A percentile compares a stretch with the other conserved stretches of the same genome.
These are phyloP conservation scores for Lumnitzera racemosa DNA, from an alignment of 345 rosid species.

Conservation along the genomic window DNA sequence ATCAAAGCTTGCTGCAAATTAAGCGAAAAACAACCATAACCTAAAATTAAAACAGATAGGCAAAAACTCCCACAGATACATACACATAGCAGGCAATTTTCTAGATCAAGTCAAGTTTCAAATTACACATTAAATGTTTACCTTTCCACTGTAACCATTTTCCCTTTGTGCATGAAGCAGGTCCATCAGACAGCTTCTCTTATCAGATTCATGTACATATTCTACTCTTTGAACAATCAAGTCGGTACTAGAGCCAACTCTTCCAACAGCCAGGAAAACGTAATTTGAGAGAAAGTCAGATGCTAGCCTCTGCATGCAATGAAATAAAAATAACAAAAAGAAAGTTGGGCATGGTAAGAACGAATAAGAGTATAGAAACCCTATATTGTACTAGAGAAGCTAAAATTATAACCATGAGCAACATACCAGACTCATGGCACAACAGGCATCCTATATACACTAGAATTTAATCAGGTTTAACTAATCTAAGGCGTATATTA, in stretches of 20 bases:
- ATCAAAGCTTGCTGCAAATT: conserved; percentile 82
- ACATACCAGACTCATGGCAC: too few species aligned
- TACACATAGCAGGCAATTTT: not conserved
- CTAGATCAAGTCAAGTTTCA: not conserved
- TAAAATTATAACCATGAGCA: too few species aligned
- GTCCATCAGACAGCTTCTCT: conserved; percentile 99
- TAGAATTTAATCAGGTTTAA: too few species aligned
- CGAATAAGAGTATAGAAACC: not conserved
- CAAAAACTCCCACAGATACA: too few species aligned
- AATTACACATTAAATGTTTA: conserved; percentile 9
- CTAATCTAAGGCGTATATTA: too few species aligned
- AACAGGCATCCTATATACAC: too few species aligned
- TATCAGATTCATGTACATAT: conserved; percentile 80
- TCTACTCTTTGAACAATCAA: conserved; percentile 95
- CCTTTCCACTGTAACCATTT: conserved; percentile 77
- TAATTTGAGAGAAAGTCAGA: conserved; percentile 76
- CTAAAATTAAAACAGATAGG: too few species aligned
- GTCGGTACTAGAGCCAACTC: conserved; percentile 99
- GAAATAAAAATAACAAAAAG: not conserved
- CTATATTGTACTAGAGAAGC: too few species aligned
- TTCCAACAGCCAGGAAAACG: conserved; percentile 86
- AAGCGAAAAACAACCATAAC: not conserved
- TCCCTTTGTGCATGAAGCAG: conserved; percentile 94
- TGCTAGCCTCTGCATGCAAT: conserved; percentile 75
- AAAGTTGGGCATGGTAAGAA: not conserved